Evolutionary conservation across 257 asterid genomes (phyloP), one percentile per base, ranked within the genome.

Genomic region (Lithospermum erythrorhizon): DNA sequence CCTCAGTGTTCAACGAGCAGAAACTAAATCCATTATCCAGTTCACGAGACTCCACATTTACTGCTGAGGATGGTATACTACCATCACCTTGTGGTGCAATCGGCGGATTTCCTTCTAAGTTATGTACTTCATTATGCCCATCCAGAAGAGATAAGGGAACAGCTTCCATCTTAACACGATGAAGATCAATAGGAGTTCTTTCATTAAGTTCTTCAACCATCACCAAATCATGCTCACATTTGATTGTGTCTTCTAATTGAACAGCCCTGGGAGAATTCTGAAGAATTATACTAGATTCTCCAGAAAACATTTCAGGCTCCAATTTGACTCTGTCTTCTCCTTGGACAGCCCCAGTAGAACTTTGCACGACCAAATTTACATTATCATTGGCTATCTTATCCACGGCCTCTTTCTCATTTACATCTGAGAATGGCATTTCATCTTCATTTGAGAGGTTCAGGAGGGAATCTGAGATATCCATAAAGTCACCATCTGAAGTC

Each of bases 371-470:
- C 4, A 41, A 18, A 41, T 41, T 41, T 1, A 65, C 35, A 68
- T 64, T 71, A 65, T 70, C 81, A 66, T 61, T 45, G 62, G 59
- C 53, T 61, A 76, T 64, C 37, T 78, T 77, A 48, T 78, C 80
- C 21, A 58, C 71, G 30, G 70, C 58, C 51, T 67, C 76, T 63
- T 77, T 81, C 62, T 61, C 90, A 68, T 83, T 87, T 37, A 72
- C 79, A 29, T 83, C 95, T 63, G 66, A 57, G 70, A 81, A 69
- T 61, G 79, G 75, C 62, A 78, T 57, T 57, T 76, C 96, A 65
- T 81, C 90, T 68, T 86, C 99, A 70, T 84, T 83, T 49, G 94
- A 79, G 69, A 89, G 89, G 81, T 93, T 86, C 84, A 93, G 67
- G 70, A 86, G 94, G 61, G 95, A 86, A 73, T 86, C 89, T 11